Base-by-base conservation (phyloP, 2,329 filamentous ascomycete species). In the Phialophora expanda region DNA sequence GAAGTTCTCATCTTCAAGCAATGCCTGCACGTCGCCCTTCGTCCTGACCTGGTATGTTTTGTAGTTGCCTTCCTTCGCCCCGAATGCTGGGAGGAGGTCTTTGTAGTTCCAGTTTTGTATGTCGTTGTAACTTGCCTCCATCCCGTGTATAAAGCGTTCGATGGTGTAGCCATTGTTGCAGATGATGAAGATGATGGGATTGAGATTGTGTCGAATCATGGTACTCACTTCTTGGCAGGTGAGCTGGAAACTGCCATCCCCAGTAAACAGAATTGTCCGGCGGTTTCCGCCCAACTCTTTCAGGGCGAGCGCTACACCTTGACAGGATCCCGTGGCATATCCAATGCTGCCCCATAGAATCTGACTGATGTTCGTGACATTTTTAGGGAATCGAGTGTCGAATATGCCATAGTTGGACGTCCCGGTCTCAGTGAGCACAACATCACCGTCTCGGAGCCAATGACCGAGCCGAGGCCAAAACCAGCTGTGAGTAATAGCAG, bases 11-110 rank as follows among this genome's bases (percentile, higher is more conserved):
- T 72, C 65, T n/a, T 64, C 61, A 17, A 74, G 64, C 48, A 73
- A 54, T 26, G 65, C 62, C 26, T 67, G 44, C 14, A 73, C 56
- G 3, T 73, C 70, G 2, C 59, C 67, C 64, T 70, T 89, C 22
- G 87, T 92, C 79, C 87, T 89, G 71, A 92, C 83, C 55, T 86
- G 81, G 76, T 89, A 90, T 54, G 86, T 90, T 76, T 85, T 84
- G 68, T 85, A 73, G 20, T 55, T 72, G 30, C 59, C 59, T 24
- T 69, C 72, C 32, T 62, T 53, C 14, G 71, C 71, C 20, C 71
- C 71, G 65, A 72, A 73, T 24, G 62, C 69, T 8, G 62, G 32
- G 34, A 82, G 78, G 6, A 82, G 82, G 53, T 82, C 76, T 11
- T 82, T 77, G 66, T 86, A 83, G 46, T 80, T 77, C 85, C 84